phyloP scores from a whole-genome alignment of 1,284 basidiomycete genomes.

The Erythrobasidium hasegawianum region DNA sequence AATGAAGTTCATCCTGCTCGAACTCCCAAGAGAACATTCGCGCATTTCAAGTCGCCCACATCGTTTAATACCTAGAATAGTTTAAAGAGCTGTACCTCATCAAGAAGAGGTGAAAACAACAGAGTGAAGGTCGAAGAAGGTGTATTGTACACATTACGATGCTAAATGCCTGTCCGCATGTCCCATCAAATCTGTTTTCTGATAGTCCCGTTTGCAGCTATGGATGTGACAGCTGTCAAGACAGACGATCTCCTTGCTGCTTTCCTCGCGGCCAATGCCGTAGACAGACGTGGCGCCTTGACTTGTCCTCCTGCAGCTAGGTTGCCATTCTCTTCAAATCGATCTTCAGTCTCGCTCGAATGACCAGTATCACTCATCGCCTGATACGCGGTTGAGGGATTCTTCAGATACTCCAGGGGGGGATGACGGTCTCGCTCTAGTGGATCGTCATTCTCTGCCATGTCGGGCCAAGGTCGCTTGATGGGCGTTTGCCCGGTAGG shows the following conservation, averaged over 20 bases:
- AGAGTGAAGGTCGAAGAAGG: background rate
- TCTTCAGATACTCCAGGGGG: slow-evolving; percentile 36
- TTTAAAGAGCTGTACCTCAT: too few relatives aligned
- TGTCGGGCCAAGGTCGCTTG: slow-evolving; percentile 48
- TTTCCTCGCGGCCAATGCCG: slow-evolving; percentile 26
- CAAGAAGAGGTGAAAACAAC: too few relatives aligned
- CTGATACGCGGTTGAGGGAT: background rate
- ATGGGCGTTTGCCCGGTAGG: slow-evolving; percentile 53
- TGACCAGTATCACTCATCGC: slow-evolving; percentile 2
- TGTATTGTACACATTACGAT: background rate
- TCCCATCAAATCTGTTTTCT: background rate
- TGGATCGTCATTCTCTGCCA: slow-evolving; percentile 31
- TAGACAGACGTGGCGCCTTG: slow-evolving; percentile 1
- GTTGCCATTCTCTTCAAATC: background rate
- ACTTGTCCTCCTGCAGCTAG: background rate
- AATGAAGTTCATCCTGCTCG: too few relatives aligned
- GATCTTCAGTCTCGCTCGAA: slow-evolving; percentile 10
- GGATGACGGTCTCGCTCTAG: slow-evolving; percentile 35
- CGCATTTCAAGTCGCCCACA: too few relatives aligned
- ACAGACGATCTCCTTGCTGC: slow-evolving; percentile 12
- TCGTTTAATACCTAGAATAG: too few relatives aligned
- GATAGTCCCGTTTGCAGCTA: background rate
- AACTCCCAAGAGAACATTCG: too few relatives aligned
- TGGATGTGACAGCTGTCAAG: background rate
- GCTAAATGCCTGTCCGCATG: too few relatives aligned